These are phyloP conservation scores for Tetrapisispora namnaoensis DNA, from an alignment of 805 yeast genomes.

Conservation along the genomic window DNA sequence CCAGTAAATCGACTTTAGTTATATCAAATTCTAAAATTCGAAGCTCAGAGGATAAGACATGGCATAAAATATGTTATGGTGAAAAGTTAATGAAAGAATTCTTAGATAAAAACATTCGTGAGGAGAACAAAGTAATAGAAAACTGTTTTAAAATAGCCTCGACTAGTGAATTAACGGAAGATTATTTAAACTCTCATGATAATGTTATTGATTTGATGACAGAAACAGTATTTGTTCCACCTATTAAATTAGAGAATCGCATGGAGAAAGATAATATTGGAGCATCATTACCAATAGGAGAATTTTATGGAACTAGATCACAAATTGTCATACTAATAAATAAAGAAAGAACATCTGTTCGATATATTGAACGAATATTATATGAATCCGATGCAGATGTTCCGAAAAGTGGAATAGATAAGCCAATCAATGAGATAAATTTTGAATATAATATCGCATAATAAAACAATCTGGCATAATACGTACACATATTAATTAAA, in stretches of 20 bases:
- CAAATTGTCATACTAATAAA: conserved; percentile 66
- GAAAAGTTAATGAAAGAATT: conserved; percentile 33
- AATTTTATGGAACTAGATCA: conserved; percentile 77
- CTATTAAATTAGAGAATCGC: conserved; percentile 34
- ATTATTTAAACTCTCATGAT: conserved; percentile 23
- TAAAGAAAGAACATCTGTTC: conserved; percentile 36
- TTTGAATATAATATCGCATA: conserved; percentile 19
- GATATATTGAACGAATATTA: conserved; percentile 53
- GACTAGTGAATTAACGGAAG: conserved; percentile 31
- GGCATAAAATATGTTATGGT: conserved; percentile 66
- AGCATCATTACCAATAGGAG: conserved; percentile 35
- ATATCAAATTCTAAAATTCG: conserved; percentile 27
- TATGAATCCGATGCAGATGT: conserved; percentile 39
- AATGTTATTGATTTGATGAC: conserved; percentile 35
- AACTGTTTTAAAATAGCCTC: conserved; percentile 49
- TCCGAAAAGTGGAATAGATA: background rate
- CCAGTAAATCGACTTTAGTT: conserved; percentile 10
- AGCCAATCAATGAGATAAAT: conserved; percentile 12
- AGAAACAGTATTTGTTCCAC: conserved; percentile 65
- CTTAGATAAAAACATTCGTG: conserved; percentile 1
- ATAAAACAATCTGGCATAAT: background rate
- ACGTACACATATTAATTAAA: background rate
- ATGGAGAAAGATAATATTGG: conserved; percentile 24
- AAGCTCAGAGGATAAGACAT: conserved; percentile 36
- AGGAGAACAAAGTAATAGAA: conserved; percentile 32